A percentile compares a stretch with the other conserved stretches of the same genome.
Conservation (phyloP, 2,329 filamentous ascomycete species). For the Cucurbitaria berberidis region DNA sequence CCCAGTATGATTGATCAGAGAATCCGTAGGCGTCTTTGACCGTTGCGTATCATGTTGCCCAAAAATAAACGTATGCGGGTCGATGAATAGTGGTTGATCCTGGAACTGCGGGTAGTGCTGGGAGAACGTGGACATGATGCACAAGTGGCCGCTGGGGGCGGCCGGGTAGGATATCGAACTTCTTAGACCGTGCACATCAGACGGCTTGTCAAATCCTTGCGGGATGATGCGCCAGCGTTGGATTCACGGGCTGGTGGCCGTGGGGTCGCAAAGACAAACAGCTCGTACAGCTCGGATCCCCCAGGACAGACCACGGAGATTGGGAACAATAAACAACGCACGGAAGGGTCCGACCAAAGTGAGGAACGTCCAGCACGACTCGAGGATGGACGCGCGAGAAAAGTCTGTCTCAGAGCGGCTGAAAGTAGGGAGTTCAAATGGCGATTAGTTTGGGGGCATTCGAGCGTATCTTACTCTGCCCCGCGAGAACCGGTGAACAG, state of each 20-base stretch:
- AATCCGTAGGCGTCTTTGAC: constrained; percentile 45
- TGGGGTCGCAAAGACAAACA: constrained; percentile 24
- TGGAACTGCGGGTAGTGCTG: constrained; percentile 27
- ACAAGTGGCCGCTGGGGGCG: constrained; percentile 26
- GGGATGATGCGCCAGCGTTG: constrained; percentile 28
- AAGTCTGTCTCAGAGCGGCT: constrained; percentile 36
- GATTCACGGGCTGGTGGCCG: constrained; percentile 31
- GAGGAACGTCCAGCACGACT: constrained; percentile 34
- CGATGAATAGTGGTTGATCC: constrained; percentile 28
- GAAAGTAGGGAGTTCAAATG: constrained; percentile 34
- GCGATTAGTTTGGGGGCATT: constrained; percentile 28
- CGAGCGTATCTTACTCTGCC: constrained; percentile 39
- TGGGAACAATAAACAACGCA: constrained; percentile 29
- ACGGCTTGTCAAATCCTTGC: constrained; percentile 37
- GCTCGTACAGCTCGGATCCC: constrained; percentile 30
- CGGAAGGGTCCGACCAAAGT: constrained; percentile 29
- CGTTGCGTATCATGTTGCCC: constrained; percentile 32
- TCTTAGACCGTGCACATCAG: constrained; percentile 32
- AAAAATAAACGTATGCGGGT: constrained; percentile 28
- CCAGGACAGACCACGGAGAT: constrained; percentile 20
- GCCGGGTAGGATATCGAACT: constrained; percentile 25
- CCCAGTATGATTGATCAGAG: constrained; percentile 42
- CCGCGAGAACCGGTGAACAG: constrained; percentile 47
- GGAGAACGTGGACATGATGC: constrained; percentile 40
- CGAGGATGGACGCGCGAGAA: constrained; percentile 40